phyloP scores from a whole-genome alignment of 1,139 yeast species.

The Tardiomyces blankii region DNA sequence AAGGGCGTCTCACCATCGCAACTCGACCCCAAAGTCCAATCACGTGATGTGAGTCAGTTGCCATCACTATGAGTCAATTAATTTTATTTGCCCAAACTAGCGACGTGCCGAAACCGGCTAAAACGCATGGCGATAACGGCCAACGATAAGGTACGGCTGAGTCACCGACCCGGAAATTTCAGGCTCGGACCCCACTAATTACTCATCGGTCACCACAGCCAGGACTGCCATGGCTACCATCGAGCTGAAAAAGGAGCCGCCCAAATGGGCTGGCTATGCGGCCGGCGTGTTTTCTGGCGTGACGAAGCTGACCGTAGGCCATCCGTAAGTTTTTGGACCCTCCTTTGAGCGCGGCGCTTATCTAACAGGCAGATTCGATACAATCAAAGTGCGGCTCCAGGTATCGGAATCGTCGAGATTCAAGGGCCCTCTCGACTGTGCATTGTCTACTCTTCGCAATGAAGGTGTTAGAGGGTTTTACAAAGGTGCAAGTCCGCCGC shows the following conservation, averaged over 20 bases:
- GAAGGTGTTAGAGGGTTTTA: slow-evolving; percentile 75
- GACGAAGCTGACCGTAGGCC: slow-evolving; percentile 82
- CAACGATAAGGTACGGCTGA: background rate
- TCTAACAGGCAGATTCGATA: slow-evolving; percentile 41
- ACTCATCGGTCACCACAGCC: background rate
- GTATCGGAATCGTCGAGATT: slow-evolving; percentile 65
- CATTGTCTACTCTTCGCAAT: slow-evolving; percentile 52
- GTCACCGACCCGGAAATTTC: background rate
- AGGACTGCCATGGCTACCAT: background rate
- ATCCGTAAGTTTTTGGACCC: slow-evolving; percentile 34
- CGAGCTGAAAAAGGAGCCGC: background rate
- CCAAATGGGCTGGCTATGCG: slow-evolving; percentile 58
- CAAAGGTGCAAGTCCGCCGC: slow-evolving; percentile 85
- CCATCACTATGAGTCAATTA: background rate
- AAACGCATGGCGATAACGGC: background rate
- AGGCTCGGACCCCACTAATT: background rate
- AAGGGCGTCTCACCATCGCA: too few relatives aligned
- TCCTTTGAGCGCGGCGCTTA: background rate
- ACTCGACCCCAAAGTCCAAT: too few relatives aligned
- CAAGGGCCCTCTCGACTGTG: slow-evolving; percentile 76
- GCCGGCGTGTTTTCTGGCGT: slow-evolving; percentile 86
- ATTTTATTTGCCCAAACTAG: background rate
- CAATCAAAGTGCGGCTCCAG: slow-evolving; percentile 78
- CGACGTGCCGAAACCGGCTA: background rate
- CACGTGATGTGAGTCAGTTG: background rate